Base-by-base conservation (phyloP, 352 stramenopile species). In the Phytophthora colocasiae region DNA sequence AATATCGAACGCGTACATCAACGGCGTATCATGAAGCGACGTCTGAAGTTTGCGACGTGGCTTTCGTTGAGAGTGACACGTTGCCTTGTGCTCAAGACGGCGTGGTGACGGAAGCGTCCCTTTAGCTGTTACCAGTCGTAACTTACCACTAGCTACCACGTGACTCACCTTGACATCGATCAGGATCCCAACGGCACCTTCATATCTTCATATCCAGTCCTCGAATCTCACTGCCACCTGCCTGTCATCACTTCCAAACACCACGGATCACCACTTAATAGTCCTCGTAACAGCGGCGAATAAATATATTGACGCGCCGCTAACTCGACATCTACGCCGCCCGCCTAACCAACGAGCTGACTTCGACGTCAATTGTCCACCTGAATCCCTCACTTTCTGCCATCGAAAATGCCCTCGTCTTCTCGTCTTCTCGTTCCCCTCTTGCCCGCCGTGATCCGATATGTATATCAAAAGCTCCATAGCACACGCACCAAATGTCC, bases 261-360 rank as follows among this genome's bases (percentile, higher is more conserved):
- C 29, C 32, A 19, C 3, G 31, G 9, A 36, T 36, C 52, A 31
- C 44, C 36, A 49, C 41, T 44, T 24, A 56, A 56, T 26, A 53
- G 31, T 36, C 44, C n/a, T 57, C 17, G 27, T 63, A 62, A 58
- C 39, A 69, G 70, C 66, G 66, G 66, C 70, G 63, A 75, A 78
- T 78, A 78, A 75, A 75, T 78, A 78, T 78, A 75, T 75, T 73
- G 70, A 74, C 54, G 64, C 66, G 54, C 51, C 60, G 47, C 63
- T 70, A 63, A 36, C 48, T 66, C 54, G 22, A 59, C 45, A 50
- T 56, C 49, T 60, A 49, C 45, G 17, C 24, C 14, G 24, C 50
- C 31, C 61, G 36, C 26, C 55, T 44, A 29, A 40, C 48, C 50
- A 48, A 71, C 45, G 43, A 59, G 57, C 46, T 39, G 66, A 65